Evolutionary conservation across 1,284 basidiomycete genomes (phyloP).

Genomic region (Malassezia nana): DNA sequence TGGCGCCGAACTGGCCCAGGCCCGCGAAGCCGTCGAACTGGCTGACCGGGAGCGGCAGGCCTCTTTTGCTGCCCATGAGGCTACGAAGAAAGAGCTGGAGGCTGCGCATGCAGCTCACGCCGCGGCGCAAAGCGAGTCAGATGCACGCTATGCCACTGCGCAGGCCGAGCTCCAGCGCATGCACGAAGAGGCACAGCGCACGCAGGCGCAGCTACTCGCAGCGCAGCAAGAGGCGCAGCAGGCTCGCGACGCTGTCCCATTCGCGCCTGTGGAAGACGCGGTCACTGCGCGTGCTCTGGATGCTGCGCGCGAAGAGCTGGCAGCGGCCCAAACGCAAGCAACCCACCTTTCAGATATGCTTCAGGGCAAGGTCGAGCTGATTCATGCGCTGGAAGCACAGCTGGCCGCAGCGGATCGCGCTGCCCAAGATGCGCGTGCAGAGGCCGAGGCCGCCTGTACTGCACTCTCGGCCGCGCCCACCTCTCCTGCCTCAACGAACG

Average conservation of each 20-base stretch:
- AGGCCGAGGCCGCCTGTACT: not conserved
- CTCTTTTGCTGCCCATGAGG: not conserved
- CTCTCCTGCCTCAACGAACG: not conserved
- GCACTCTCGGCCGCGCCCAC: not conserved
- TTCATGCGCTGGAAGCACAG: not conserved
- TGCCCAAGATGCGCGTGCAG: not conserved
- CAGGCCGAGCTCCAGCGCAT: not conserved
- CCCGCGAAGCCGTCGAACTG: not conserved
- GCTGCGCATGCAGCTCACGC: not conserved
- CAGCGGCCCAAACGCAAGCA: not conserved
- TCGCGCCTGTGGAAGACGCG: not conserved
- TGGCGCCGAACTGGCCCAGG: constrained; percentile 6
- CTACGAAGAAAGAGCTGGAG: not conserved
- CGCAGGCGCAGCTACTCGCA: not conserved
- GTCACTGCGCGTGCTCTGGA: not conserved
- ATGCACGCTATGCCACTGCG: not conserved
- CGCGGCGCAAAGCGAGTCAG: not conserved
- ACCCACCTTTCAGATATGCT: not conserved
- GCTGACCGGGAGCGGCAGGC: not conserved
- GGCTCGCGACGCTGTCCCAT: not conserved
- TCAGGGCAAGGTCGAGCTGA: not conserved
- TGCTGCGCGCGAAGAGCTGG: not conserved
- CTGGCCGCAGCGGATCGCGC: not conserved
- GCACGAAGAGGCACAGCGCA: not conserved
- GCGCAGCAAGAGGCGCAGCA: not conserved